Conservation (phyloP, 345 rosid species). For the Gossypium thurberi region DNA sequence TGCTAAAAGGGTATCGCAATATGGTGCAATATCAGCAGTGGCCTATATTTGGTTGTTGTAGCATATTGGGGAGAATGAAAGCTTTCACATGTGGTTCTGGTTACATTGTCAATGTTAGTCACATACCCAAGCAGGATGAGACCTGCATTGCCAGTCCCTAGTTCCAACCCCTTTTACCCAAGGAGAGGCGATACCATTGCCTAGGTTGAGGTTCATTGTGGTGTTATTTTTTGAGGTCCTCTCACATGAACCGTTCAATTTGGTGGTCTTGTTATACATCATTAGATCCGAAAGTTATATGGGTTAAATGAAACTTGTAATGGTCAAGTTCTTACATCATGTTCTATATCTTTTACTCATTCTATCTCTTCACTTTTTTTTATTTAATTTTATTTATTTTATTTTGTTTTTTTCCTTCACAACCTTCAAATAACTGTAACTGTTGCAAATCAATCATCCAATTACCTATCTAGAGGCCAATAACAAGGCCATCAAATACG, state of each 20-base stretch:
- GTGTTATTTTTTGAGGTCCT: not conserved
- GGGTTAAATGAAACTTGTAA: not conserved
- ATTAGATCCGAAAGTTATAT: not conserved
- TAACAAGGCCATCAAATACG: too few relatives aligned
- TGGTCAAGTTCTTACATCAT: not conserved
- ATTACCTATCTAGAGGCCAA: too few relatives aligned
- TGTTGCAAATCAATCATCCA: too few relatives aligned
- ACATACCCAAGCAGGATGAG: not conserved
- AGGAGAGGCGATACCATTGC: not conserved
- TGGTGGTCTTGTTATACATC: not conserved
- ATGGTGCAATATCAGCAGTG: not conserved
- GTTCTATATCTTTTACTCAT: not conserved
- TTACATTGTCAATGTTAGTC: not conserved
- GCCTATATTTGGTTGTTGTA: not conserved
- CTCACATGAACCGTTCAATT: not conserved
- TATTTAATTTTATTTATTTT: too few relatives aligned
- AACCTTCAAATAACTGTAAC: too few relatives aligned
- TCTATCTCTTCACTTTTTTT: too few relatives aligned
- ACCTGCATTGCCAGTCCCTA: conserved; percentile 1
- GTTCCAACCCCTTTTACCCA: not conserved
- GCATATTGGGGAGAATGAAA: not conserved
- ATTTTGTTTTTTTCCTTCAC: too few relatives aligned
- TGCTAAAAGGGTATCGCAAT: not conserved
- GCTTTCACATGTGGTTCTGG: not conserved
- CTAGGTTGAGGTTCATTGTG: not conserved